Base-by-base conservation (phyloP, 192 early-diverging fungal species). In the Funneliformis mosseae region DNA sequence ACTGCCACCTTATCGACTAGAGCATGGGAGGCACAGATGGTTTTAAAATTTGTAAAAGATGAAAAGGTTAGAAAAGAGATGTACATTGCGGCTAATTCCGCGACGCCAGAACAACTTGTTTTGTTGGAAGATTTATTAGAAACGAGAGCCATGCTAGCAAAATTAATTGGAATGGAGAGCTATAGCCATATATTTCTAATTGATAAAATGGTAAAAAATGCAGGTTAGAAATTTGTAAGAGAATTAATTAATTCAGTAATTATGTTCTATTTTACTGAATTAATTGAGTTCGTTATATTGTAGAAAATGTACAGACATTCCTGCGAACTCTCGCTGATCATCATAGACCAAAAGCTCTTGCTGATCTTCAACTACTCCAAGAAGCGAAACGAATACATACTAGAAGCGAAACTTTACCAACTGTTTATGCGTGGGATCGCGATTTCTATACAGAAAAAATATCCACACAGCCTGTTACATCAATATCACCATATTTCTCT, bases 181-280 rank as follows among this genome's bases (percentile, higher is more conserved):
- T 99, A 94, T 91, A 93, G 92, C 23, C 89, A 97, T 74, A 89
- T 96, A 88, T 91, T 91, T 48, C 85, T 99, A 33, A 89, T 88
- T 27, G 96, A 98, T 75, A 98, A 98, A 81, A 99, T 99, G 98
- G 96, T 93, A 8, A 89, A 89, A 70, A 92, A 89, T 48, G 95
- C 96, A 25, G 88, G 92, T 93, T 84, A 14, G 9, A 67, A 8
- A 16, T 50, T 25, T 74, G 45, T 41, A 55, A 55, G 5, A 18
- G 16, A 5, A 18, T 46, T 10, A 12, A 59, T 39, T 60, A 33
- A 33, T 33, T 33, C 33, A 23, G 83, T 82, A 62, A 28, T 77
- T 23, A 59, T 33, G 14, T 46, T 78, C 38, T 7, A 38, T 74
- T 14, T 68, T 39, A 28, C 21, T n/a, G 23, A 16, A 73, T 28